A percentile compares a stretch with the other conserved stretches of the same genome.
Conservation (phyloP, 1,284 basidiomycete species). For the Fomitiporia mediterranea region DNA sequence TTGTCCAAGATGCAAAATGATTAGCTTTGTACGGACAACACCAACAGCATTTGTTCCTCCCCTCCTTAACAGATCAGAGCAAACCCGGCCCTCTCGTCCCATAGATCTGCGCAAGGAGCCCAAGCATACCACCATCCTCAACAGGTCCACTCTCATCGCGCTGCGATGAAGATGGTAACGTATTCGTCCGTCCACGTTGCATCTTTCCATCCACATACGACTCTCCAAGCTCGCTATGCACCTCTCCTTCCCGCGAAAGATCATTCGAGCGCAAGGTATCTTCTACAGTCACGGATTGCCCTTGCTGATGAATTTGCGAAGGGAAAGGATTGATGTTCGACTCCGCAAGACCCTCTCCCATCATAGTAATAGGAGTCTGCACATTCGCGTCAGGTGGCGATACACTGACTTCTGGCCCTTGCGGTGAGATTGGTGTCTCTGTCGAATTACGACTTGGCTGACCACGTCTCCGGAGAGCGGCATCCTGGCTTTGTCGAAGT, state of each 20-base stretch:
- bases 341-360: not conserved
- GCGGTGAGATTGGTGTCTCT: conserved; percentile 19
- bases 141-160: conserved; percentile 57
- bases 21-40: too few relatives aligned
- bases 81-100: conserved; percentile 46
- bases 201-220: conserved; percentile 64
- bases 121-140: conserved; percentile 63
- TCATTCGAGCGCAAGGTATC: conserved; percentile 40
- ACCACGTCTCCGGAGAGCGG: conserved; percentile 41
- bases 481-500: conserved; percentile 61
- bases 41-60: too few relatives aligned
- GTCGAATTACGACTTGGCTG: conserved; percentile 25
- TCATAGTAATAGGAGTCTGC: not conserved
- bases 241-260: conserved; percentile 46
- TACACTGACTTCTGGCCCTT: conserved; percentile 9
- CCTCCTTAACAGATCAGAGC: not conserved
- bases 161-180: conserved; percentile 27
- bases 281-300: conserved; percentile 21
- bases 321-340: conserved; percentile 20
- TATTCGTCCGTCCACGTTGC: conserved; percentile 18
- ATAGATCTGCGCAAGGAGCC: conserved; percentile 75
- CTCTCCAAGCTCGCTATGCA: conserved; percentile 57
- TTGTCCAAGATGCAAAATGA: too few relatives aligned
- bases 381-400: not conserved
- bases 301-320: conserved; percentile 20